phyloP scores from a whole-genome alignment of 495 filamentous ascomycete species.

The Patellaria atrata region DNA sequence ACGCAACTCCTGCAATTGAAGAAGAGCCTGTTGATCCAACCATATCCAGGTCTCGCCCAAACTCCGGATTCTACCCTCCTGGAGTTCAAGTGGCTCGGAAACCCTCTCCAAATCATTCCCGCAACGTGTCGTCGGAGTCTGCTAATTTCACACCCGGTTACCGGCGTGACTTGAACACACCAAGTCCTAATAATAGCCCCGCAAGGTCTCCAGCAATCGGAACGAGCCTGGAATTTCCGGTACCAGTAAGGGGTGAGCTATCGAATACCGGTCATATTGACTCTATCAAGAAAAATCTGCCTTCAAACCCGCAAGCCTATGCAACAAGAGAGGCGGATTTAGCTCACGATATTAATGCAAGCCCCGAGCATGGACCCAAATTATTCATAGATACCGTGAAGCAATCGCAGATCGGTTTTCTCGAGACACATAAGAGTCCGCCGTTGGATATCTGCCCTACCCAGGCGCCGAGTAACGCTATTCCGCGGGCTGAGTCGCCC shows the following conservation, averaged over 20 bases:
- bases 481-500: conserved; percentile 21
- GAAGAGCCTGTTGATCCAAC: conserved; percentile 32
- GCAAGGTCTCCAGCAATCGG: conserved; percentile 42
- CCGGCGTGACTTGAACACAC: conserved; percentile 46
- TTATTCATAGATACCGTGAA: conserved; percentile 10
- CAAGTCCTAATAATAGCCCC: conserved; percentile 47
- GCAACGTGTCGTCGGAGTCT: conserved; percentile 18
- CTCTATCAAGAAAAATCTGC: too few species aligned
- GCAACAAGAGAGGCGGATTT: conserved; percentile 29
- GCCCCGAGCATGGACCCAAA: conserved; percentile 5
- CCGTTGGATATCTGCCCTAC: too few species aligned
- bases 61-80: too few species aligned
- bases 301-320: too few species aligned
- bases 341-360: conserved; percentile 20
- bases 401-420: conserved; percentile 13
- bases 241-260: too few species aligned
- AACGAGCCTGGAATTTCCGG: conserved; percentile 31
- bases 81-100: conserved; percentile 27
- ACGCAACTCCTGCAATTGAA: conserved; percentile 40
- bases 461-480: not conserved
- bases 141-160: conserved; percentile 38
- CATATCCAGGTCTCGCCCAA: conserved; percentile 14
- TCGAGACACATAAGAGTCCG: conserved; percentile 15
- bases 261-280: too few species aligned
- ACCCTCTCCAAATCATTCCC: conserved; percentile 25